Evolutionary conservation across 805 yeast genomes (phyloP).

Genomic region (Danielia reshetovae): DNA sequence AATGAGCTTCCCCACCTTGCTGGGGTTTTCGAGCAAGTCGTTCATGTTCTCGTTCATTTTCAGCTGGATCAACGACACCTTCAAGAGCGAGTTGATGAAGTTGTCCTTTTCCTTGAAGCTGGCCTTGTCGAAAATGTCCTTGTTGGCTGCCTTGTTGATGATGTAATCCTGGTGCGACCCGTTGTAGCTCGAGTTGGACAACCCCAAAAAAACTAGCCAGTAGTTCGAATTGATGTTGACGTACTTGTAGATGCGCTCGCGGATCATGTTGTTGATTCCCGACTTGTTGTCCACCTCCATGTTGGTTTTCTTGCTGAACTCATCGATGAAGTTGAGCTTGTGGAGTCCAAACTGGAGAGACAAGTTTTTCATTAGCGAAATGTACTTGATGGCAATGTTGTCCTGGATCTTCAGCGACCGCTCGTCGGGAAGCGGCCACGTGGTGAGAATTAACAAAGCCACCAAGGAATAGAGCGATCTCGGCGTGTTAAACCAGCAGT

Average conservation of each 20-base stretch:
- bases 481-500: constrained; percentile 44
- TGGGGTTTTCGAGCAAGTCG: constrained; percentile 23
- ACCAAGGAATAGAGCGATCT: constrained; percentile 37
- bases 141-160: constrained; percentile 29
- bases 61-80: constrained; percentile 35
- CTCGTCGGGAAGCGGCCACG: constrained; percentile 41
- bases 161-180: constrained; percentile 33
- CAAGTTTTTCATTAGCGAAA: constrained; percentile 36
- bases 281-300: constrained; percentile 21
- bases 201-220: constrained; percentile 39
- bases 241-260: constrained; percentile 41
- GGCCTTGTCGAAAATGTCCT: constrained; percentile 18
- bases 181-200: constrained; percentile 25
- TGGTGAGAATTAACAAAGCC: constrained; percentile 38
- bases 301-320: constrained; percentile 34
- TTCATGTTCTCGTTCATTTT: constrained; percentile 38
- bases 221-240: constrained; percentile 40
- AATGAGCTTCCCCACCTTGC: constrained; percentile 29
- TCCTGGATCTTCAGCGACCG: constrained; percentile 23
- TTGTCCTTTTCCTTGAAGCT: constrained; percentile 15
- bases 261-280: constrained; percentile 29
- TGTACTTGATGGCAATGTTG: constrained; percentile 32
- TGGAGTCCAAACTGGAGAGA: constrained; percentile 42
- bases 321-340: constrained; percentile 37
- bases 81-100: constrained; percentile 22